Base-by-base conservation (phyloP, 2,329 filamentous ascomycete species). In the Penicillium freii region DNA sequence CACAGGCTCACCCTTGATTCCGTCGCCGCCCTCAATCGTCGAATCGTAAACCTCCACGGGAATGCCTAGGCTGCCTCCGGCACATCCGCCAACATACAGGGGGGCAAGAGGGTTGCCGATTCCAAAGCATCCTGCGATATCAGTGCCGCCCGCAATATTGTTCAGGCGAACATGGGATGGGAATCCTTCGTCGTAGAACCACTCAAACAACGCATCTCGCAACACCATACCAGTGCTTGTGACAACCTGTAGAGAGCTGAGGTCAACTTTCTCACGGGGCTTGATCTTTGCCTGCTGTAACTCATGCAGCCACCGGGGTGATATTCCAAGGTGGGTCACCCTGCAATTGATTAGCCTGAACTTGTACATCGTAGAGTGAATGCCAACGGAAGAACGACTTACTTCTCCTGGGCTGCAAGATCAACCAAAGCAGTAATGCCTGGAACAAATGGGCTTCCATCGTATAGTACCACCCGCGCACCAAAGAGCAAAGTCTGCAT, bases 221-320 rank as follows among this genome's bases (percentile, higher is more conserved):
- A 94, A 80, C 0, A 94, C 90, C 89, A 93, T 93, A 4, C 91
- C 91, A 0, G 91, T 95, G 51, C 84, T 87, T 0, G 81, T 85
- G 31, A 93, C 88, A 3, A 79, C 72, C 29, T 78, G 76, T 27
- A 95, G 77, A 6, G 72, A 74, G 8, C 82, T 84, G 33, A 95
- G 73, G 65, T 93, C 83, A 1, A 82, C 80, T 9, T 87, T 75
- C 1, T 86, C 77, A 11, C 82, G 80, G 0, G 90, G 90, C 0
- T 77, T 75, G 42, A 92, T 80, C 0, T 80, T 78, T 21, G 81
- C 80, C 63, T 87, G 89, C 59, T 86, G 82, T 17, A 94, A 71
- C 67, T 92, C 90, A 50, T 87, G 83, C 66, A 95, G 79, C 81
- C 89, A 95, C 5, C 89, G 81, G 0, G 91, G 91, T 53, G 88